Conservation (phyloP, 176 grass and related monocot species). For the Triticum aestivum region DNA sequence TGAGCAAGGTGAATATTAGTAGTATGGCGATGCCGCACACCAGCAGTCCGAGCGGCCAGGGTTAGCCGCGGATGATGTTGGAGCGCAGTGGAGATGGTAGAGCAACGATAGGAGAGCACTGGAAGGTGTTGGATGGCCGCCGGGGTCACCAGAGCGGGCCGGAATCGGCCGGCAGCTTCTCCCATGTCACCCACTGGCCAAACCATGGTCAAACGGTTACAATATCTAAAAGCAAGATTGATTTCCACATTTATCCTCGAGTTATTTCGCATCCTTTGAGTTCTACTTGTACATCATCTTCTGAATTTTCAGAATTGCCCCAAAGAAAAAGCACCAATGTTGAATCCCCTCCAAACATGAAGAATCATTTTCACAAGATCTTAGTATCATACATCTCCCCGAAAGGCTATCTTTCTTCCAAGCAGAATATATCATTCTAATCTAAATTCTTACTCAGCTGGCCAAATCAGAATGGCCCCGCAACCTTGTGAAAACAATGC, state of each 20-base stretch:
- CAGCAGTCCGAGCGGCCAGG: too few relatives aligned
- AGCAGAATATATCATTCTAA: neutral
- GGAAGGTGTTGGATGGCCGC: too few relatives aligned
- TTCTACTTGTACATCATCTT: neutral
- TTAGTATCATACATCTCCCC: neutral
- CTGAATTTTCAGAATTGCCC: neutral
- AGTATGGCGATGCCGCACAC: too few relatives aligned
- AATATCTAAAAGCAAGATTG: conserved; percentile 17
- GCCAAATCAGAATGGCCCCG: conserved; percentile 9
- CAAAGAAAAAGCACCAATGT: neutral
- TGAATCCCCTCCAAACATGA: neutral
- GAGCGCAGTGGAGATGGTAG: too few relatives aligned
- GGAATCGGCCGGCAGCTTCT: too few relatives aligned
- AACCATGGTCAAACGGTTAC: neutral
- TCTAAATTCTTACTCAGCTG: neutral
- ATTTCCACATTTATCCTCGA: neutral
- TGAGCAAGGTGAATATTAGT: too few relatives aligned
- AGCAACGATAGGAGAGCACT: too few relatives aligned
- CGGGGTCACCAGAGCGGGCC: too few relatives aligned
- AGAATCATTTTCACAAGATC: conserved; percentile 16
- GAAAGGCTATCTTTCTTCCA: neutral
- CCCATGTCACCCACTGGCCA: neutral
- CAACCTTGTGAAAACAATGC: neutral
- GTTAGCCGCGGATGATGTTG: too few relatives aligned
- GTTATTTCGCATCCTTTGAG: neutral